These are phyloP conservation scores for Talaromyces sp. DNA, from an alignment of 2,329 filamentous ascomycete species.

Conservation along the genomic window DNA sequence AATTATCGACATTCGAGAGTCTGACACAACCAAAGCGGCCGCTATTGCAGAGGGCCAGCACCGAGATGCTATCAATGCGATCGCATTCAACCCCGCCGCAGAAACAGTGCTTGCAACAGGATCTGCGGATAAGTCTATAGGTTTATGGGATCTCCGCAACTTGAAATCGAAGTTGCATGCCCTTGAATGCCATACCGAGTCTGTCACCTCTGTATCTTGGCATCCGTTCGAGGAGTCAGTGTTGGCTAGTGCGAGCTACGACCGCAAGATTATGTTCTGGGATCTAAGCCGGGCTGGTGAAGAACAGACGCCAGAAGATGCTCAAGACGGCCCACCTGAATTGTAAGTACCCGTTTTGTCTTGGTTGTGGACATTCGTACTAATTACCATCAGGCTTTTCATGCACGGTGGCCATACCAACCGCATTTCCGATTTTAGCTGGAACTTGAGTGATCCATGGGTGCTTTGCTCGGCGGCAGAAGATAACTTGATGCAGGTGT, in stretches of 20 bases:
- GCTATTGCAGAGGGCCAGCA: slow-evolving; percentile 72
- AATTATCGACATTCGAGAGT: slow-evolving; percentile 78
- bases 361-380: background rate
- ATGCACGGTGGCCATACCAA: slow-evolving; percentile 99
- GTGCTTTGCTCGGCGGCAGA: slow-evolving; percentile 92
- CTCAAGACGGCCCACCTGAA: slow-evolving; percentile 91
- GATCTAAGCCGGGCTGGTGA: slow-evolving; percentile 88
- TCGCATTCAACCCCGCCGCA: slow-evolving; percentile 89
- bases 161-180: slow-evolving; percentile 86
- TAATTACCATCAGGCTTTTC: slow-evolving; percentile 63
- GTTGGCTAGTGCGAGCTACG: slow-evolving; percentile 86
- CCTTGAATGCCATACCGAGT: slow-evolving; percentile 81
- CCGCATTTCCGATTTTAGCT: slow-evolving; percentile 92
- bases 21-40: slow-evolving; percentile 63
- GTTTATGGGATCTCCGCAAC: slow-evolving; percentile 91
- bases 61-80: slow-evolving; percentile 88
- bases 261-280: slow-evolving; percentile 94
- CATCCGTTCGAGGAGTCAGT: slow-evolving; percentile 87
- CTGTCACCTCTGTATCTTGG: slow-evolving; percentile 90
- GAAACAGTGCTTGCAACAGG: slow-evolving; percentile 89
- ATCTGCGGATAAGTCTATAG: slow-evolving; percentile 92
- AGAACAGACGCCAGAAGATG: slow-evolving; percentile 91
- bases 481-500: slow-evolving; percentile 94
- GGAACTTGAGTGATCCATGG: slow-evolving; percentile 97
- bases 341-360: slow-evolving; percentile 59